Percentiles rank a stretch among this genome's conserved stretches.
These are phyloP conservation scores for Jackrogersella minutella DNA, from an alignment of 495 filamentous ascomycete genomes.

Conservation along the genomic window DNA sequence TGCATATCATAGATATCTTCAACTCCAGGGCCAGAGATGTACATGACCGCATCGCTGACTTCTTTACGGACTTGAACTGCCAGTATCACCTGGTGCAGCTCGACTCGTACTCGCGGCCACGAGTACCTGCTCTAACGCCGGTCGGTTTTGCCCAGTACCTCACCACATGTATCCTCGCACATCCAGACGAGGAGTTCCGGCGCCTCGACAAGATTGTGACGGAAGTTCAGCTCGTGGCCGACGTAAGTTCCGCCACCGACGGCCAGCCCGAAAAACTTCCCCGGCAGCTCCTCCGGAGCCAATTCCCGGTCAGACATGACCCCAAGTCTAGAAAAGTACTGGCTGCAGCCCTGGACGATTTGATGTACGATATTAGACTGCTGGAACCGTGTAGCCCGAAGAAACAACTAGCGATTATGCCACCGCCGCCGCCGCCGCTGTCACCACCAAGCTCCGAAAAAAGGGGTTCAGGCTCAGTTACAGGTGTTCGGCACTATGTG, in stretches of 20 bases:
- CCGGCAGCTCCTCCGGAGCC: constrained; percentile 75
- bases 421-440: constrained; percentile 8
- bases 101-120: constrained; percentile 64
- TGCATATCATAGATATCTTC: constrained; percentile 57
- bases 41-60: constrained; percentile 59
- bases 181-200: constrained; percentile 79
- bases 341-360: constrained; percentile 36
- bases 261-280: constrained; percentile 78
- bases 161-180: constrained; percentile 75
- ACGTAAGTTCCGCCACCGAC: constrained; percentile 62
- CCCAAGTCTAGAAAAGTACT: constrained; percentile 39
- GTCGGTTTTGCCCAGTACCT: constrained; percentile 81
- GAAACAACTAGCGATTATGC: constrained; percentile 8
- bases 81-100: constrained; percentile 84
- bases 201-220: constrained; percentile 76
- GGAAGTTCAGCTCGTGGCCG: constrained; percentile 74
- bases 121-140: constrained; percentile 80
- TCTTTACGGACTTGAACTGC: constrained; percentile 79
- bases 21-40: constrained; percentile 39
- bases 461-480: background rate
- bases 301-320: constrained; percentile 66
- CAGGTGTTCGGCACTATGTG: background rate
- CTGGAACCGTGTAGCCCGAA: constrained; percentile 4
- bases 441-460: background rate
- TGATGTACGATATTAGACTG: constrained; percentile 39